Evolutionary conservation across 345 rosid species (phyloP).

Genomic region (Moricandia moricandioides): DNA sequence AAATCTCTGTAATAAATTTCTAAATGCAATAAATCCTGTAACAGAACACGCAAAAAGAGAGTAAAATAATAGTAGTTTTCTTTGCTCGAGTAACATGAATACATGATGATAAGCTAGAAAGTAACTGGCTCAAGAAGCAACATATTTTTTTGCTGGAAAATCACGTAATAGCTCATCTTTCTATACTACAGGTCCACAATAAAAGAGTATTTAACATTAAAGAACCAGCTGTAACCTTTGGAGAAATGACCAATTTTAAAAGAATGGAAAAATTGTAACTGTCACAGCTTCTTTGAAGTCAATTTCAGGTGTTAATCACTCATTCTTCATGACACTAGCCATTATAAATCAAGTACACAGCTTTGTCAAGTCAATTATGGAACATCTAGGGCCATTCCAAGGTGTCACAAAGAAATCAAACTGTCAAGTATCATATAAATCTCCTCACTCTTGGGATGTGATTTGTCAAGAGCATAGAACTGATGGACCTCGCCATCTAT

Average conservation of each 20-base stretch:
- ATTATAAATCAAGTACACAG: background rate
- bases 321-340: background rate
- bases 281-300: background rate
- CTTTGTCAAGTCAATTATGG: background rate
- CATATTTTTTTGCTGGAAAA: background rate
- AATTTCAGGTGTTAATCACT: background rate
- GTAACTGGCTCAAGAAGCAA: background rate
- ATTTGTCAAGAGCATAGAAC: conserved; percentile 60
- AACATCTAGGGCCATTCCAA: background rate
- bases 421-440: conserved; percentile 48
- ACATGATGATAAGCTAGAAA: background rate
- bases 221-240: background rate
- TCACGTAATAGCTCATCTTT: background rate
- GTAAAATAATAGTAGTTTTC: background rate
- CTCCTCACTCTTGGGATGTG: conserved; percentile 57
- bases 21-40: conserved; percentile 4
- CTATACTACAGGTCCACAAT: background rate
- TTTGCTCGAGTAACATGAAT: background rate
- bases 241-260: background rate
- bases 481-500: conserved; percentile 60
- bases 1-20: background rate
- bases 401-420: conserved; percentile 24
- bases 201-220: background rate
- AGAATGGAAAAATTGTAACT: background rate
- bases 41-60: too few relatives aligned